These are phyloP conservation scores for Fusarium buxicola DNA, from an alignment of 2,329 filamentous ascomycete genomes.

Conservation along the genomic window DNA sequence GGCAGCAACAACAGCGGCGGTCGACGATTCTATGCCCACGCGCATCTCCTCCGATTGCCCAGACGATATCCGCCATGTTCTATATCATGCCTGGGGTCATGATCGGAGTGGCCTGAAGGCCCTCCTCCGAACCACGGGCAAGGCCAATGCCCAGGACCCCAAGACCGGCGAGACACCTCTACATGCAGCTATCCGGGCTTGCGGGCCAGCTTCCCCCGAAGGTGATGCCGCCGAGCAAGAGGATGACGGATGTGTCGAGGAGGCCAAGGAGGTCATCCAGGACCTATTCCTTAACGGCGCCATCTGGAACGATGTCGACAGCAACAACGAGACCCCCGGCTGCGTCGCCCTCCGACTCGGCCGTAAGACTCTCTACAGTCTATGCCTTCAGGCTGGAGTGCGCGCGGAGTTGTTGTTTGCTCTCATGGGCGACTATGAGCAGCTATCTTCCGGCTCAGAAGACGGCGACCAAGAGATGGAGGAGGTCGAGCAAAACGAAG, in stretches of 20 bases:
- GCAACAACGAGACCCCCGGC: constrained; percentile 88
- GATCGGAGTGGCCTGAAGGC: constrained; percentile 75
- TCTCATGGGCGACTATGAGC: constrained; percentile 84
- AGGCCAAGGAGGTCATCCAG: constrained; percentile 74
- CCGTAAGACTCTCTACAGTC: constrained; percentile 76
- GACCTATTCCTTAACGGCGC: constrained; percentile 88
- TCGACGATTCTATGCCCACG: constrained; percentile 63
- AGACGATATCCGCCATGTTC: constrained; percentile 61
- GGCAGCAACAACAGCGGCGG: constrained; percentile 46
- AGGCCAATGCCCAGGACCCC: constrained; percentile 82
- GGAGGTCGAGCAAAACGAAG: constrained; percentile 59
- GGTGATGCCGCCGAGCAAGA: constrained; percentile 49
- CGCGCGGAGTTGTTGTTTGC: constrained; percentile 89
- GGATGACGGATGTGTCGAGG: constrained; percentile 62
- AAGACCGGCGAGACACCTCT: constrained; percentile 88
- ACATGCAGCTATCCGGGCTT: constrained; percentile 88
- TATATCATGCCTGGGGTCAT: constrained; percentile 67
- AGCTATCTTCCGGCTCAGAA: constrained; percentile 69
- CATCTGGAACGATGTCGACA: constrained; percentile 97
- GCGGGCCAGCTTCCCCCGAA: constrained; percentile 58
- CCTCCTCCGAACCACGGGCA: constrained; percentile 72
- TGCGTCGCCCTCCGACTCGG: constrained; percentile 82
- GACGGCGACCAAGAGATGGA: constrained; percentile 62
- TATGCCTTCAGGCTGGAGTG: constrained; percentile 90
- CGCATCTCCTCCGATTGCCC: constrained; percentile 67